phyloP scores from a whole-genome alignment of 306 rosid species.

The Astragalus membranaceus region DNA sequence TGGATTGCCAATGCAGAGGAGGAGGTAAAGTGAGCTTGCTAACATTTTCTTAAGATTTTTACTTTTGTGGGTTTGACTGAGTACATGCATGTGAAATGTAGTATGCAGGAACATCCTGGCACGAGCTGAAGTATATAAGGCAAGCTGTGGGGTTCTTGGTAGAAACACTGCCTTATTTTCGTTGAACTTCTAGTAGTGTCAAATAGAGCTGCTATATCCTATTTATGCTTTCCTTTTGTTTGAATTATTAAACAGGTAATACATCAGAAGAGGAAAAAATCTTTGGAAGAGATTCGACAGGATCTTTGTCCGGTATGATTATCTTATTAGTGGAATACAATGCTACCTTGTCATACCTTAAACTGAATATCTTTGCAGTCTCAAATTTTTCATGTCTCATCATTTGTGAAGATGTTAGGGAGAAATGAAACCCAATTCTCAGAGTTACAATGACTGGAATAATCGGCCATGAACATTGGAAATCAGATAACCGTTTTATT shows the following conservation, averaged over 20 bases:
- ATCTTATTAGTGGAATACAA: neutral
- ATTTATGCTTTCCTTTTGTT: constrained; percentile 21
- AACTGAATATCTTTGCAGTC: neutral
- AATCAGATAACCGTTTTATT: neutral
- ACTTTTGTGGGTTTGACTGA: constrained; percentile 14
- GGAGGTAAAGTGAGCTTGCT: constrained; percentile 49
- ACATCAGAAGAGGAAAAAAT: constrained; percentile 95
- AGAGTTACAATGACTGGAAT: neutral
- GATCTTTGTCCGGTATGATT: constrained; percentile 93
- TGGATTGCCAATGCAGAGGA: constrained; percentile 80
- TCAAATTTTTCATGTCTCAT: neutral
- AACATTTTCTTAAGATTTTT: neutral
- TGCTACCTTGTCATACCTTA: neutral
- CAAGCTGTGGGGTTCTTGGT: constrained; percentile 99
- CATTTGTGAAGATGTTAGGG: neutral
- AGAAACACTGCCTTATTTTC: constrained; percentile 21
- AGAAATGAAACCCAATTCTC: neutral
- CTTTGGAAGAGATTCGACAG: constrained; percentile 76
- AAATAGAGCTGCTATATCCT: neutral
- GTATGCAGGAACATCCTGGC: constrained; percentile 99
- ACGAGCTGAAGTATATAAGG: constrained; percentile 86
- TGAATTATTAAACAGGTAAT: constrained; percentile 58
- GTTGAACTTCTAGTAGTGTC: neutral
- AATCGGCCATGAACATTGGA: neutral
- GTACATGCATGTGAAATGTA: constrained; percentile 27